Evolutionary conservation across 140 eudicot genomes (phyloP), one percentile per base, ranked within the genome.

Genomic region (Cichorium intybus): DNA sequence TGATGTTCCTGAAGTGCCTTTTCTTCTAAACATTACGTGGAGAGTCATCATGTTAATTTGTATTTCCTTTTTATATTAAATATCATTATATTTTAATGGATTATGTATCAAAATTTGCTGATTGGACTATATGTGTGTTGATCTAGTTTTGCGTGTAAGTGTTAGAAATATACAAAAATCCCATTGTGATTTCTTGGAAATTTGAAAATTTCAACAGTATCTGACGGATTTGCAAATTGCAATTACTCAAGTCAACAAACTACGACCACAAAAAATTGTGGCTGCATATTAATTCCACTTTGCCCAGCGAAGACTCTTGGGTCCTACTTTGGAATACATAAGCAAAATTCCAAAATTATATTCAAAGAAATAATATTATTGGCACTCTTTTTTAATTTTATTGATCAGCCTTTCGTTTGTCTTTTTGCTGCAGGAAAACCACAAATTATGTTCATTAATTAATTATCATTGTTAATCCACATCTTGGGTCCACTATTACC

Each of bases 241-340:
- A 50, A 60, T 45, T 29, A 27, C 26, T 52, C 24, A 24, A 68
- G 75, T 75, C 80, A 75, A 60, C 47, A 75, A 75, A 75, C 16
- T 41, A 68, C 35, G 71, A 60, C 71, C 43, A 53, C 17, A 21
- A 21, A n/a, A 6, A 47, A 23, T 31, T 35, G 68, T 59, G 75
- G 71, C 80, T 75, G 60, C 35, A 24, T 75, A 59, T 68, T 66
- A 43, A 22, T 68, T 75, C 75, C 66, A 68, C 80, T 75, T 75
- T 45, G 80, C 14, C 59, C 75, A 60, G 54, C 71, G 45, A 58
- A 52, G 60, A 52, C 75, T 68, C 43, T 43, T 51, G 70, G 62
- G 73, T 58, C 73, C 66, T 74, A 74, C 68, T 48, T 65, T 56
- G 68, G 15, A 39, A 3, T 52, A 75, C 70, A 52, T 33, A n/a